Percentiles rank a stretch among this genome's conserved stretches.
These are phyloP conservation scores for Lactifluus pinguis DNA, from an alignment of 768 basidiomycete genomes.

Conservation along the genomic window DNA sequence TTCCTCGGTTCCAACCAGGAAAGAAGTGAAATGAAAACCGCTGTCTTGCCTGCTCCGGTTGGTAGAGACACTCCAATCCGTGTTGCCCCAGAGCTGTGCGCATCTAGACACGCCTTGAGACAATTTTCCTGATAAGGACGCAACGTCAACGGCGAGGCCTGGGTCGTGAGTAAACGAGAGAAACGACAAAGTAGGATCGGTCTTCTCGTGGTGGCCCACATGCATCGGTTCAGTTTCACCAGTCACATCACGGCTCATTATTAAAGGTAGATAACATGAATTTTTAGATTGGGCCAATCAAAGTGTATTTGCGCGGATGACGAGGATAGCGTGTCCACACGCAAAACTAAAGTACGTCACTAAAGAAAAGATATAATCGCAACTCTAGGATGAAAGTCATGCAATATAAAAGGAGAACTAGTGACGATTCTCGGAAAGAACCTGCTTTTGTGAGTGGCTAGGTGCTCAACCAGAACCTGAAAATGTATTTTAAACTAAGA, in stretches of 20 bases:
- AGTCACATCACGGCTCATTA: background rate
- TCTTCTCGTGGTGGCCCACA: background rate
- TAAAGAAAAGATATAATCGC: constrained; percentile 26
- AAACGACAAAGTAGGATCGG: background rate
- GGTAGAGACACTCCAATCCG: constrained; percentile 81
- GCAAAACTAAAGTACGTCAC: constrained; percentile 18
- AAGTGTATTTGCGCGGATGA: constrained; percentile 11
- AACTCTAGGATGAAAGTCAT: constrained; percentile 28
- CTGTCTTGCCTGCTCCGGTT: constrained; percentile 83
- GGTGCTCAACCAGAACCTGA: constrained; percentile 36
- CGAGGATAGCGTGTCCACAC: constrained; percentile 18
- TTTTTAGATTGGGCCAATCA: background rate
- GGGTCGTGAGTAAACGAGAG: background rate
- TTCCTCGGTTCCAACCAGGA: constrained; percentile 42
- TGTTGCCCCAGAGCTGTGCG: constrained; percentile 55
- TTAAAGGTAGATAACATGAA: background rate
- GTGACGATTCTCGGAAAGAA: constrained; percentile 19
- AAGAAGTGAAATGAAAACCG: constrained; percentile 80
- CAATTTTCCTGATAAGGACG: constrained; percentile 88
- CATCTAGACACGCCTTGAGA: constrained; percentile 64
- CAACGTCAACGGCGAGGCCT: constrained; percentile 31
- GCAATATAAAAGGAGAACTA: constrained; percentile 26
- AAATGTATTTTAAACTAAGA: background rate
- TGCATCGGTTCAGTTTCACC: background rate
- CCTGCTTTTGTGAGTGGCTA: constrained; percentile 17